Evolutionary conservation across 2,329 filamentous ascomycete species (phyloP), one percentile per base, ranked within the genome.

Genomic region (Fusarium sp.): DNA sequence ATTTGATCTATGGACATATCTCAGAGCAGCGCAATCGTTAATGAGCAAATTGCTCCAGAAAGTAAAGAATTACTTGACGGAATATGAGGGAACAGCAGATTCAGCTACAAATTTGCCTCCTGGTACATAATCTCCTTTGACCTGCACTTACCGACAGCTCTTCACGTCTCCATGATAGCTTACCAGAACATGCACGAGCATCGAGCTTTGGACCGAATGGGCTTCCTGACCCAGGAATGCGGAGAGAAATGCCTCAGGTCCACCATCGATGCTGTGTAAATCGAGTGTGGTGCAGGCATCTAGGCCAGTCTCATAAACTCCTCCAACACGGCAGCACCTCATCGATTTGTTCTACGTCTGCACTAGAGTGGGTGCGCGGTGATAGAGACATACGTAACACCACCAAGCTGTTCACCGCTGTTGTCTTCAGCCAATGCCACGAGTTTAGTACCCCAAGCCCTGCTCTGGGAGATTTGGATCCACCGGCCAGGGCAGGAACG

Each of bases 241-340:
- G 67, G 72, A 75, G 73, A 62, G 75, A 77, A 77, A 77, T 77
- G 71, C 75, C 75, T 77, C 75, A 76, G 68, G 57, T 67, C 73
- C 72, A 72, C 70, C 52, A 59, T 38, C 24, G 40, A 49, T 51
- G 57, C 62, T 56, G 60, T 68, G 45, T 50, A 48, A 63, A 64
- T 67, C 46, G 44, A 56, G 26, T 45, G 45, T 34, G 39, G 23
- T 49, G 51, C 57, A 43, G 32, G 45, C 61, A 42, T 45, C 49
- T 56, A 44, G 48, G 43, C 45, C 53, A 60, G 50, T 53, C 38
- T 69, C 56, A 52, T 36, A 61, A 56, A 44, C 61, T 65, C 65
- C 69, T 73, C 53, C 45, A 57, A 46, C 60, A 58, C 53, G 49
- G 57, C 48, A 59, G 65, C 56, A 63, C 56, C 45, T 67, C 46